These are phyloP conservation scores for Salix suchowensis DNA, from an alignment of 345 rosid genomes.

Conservation along the genomic window DNA sequence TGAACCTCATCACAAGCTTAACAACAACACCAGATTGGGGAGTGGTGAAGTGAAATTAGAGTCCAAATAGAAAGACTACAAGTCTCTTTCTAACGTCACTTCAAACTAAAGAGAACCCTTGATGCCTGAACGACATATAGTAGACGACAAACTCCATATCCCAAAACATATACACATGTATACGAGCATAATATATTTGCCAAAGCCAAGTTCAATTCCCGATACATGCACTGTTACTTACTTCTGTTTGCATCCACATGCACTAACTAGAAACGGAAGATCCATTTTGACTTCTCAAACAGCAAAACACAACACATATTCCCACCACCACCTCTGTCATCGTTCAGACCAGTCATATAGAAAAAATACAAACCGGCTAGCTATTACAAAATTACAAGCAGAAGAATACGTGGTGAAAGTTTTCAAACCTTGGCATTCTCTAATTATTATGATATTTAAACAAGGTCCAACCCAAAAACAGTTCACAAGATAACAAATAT, in stretches of 20 bases:
- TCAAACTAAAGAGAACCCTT: conserved; percentile 14
- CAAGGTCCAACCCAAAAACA: conserved; percentile 16
- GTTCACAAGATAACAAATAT: neutral
- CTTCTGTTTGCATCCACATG: neutral
- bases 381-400: conserved; percentile 14
- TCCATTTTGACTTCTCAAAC: conserved; percentile 16
- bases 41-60: neutral
- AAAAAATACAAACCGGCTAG: neutral
- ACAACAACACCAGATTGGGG: conserved; percentile 14
- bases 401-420: conserved; percentile 18
- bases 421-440: conserved; percentile 24
- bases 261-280: conserved; percentile 9
- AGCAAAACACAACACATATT: conserved; percentile 38
- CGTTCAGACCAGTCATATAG: conserved; percentile 26
- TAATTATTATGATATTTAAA: neutral
- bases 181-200: neutral
- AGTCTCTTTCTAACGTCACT: conserved; percentile 4
- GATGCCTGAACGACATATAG: conserved; percentile 30
- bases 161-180: neutral
- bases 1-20: conserved; percentile 8
- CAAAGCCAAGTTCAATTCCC: conserved; percentile 20
- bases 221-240: neutral
- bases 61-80: conserved; percentile 13
- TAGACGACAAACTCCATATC: conserved; percentile 27
- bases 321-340: conserved; percentile 28